A percentile compares a stretch with the other conserved stretches of the same genome.
phyloP scores from a whole-genome alignment of 257 asterid genomes.

The Pogostemon cablin region DNA sequence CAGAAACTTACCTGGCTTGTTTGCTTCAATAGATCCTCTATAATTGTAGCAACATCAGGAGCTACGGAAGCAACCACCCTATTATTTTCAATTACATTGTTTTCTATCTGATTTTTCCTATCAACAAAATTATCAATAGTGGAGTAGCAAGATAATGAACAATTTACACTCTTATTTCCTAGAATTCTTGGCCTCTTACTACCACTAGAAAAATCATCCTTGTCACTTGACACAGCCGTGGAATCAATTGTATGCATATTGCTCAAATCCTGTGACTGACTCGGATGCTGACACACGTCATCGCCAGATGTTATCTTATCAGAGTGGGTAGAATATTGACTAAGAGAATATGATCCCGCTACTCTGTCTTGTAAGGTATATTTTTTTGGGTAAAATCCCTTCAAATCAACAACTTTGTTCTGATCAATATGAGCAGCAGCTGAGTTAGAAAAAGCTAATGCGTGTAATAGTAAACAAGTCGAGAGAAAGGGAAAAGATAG shows the following conservation, averaged over 20 bases:
- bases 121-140: constrained; percentile 26
- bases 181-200: constrained; percentile 58
- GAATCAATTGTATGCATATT: constrained; percentile 43
- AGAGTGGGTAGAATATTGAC: constrained; percentile 79
- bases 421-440: constrained; percentile 49
- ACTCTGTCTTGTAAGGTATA: constrained; percentile 68
- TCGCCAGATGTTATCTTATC: constrained; percentile 47
- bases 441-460: constrained; percentile 29
- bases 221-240: constrained; percentile 37
- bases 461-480: constrained; percentile 24
- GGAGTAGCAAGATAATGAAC: constrained; percentile 32
- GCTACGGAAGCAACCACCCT: constrained; percentile 48
- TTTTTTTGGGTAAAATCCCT: constrained; percentile 67
- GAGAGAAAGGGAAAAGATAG: constrained; percentile 30
- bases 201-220: constrained; percentile 37
- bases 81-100: constrained; percentile 41
- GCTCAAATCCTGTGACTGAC: constrained; percentile 48
- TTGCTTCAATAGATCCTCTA: constrained; percentile 90
- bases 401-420: constrained; percentile 75
- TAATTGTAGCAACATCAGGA: constrained; percentile 91
- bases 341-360: constrained; percentile 59
- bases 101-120: constrained; percentile 38
- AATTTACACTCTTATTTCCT: constrained; percentile 42
- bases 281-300: constrained; percentile 53
- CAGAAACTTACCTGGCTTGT: constrained; percentile 72